Percentiles rank a stretch among this genome's conserved stretches.
Conservation (phyloP, 192 early-diverging fungal genomes). For the Linnemannia schmuckeri region DNA sequence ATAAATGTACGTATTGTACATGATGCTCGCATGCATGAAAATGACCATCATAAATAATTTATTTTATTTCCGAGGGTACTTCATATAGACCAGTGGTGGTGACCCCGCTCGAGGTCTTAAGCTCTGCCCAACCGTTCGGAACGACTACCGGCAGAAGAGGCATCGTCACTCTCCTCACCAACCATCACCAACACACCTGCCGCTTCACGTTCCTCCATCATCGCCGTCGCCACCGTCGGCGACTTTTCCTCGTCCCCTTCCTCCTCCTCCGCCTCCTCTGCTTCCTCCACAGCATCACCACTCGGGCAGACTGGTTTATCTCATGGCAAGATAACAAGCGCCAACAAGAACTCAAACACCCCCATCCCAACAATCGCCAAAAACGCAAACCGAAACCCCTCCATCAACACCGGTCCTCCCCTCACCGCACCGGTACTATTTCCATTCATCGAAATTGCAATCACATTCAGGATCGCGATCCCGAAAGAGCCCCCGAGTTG, state of each 20-base stretch:
- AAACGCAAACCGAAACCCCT: constrained; percentile 18
- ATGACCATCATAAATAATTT: not conserved
- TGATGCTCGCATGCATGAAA: not conserved
- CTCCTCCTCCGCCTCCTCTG: not conserved
- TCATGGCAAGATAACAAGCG: constrained; percentile 15
- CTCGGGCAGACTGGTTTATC: not conserved
- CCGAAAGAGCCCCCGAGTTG: constrained; percentile 37
- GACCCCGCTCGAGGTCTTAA: not conserved
- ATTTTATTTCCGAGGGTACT: not conserved
- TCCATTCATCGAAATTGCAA: constrained; percentile 13
- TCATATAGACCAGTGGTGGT: not conserved
- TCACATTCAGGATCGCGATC: constrained; percentile 29
- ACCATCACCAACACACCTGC: not conserved
- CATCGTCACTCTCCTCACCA: not conserved
- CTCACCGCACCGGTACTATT: not conserved
- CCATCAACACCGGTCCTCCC: constrained; percentile 17
- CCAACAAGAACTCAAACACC: constrained; percentile 11
- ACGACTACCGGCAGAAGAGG: not conserved
- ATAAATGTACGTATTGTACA: not conserved
- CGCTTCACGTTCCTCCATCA: not conserved
- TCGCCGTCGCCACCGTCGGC: not conserved
- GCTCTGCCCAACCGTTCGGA: not conserved
- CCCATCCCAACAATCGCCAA: constrained; percentile 20
- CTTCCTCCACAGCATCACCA: not conserved
- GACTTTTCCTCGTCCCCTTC: not conserved